Evolutionary conservation across 257 asterid species (phyloP), one percentile per base, ranked within the genome.

Genomic region (Plantago ovata): DNA sequence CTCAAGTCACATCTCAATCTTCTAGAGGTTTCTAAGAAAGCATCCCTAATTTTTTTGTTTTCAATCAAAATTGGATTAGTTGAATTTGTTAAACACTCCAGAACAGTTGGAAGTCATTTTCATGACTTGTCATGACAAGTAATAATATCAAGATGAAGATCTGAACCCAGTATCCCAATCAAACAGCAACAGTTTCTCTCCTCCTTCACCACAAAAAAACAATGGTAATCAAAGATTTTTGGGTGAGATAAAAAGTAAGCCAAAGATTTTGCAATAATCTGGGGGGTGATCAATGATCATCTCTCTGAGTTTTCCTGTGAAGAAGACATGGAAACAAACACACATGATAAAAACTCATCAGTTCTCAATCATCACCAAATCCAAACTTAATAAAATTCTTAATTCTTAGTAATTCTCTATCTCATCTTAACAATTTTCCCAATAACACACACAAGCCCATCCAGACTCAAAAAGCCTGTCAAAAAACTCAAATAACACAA

Each of bases 241-340:
- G n/a, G 10, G 14, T 14, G 21, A 3, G 6, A 55, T 32, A 32
- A 33, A 28, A 33, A 13, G 7, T 3, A 3, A 28, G 36, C 36
- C 59, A 38, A 53, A 32, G 38, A 43, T 53, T 28, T 33, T 53
- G 43, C 40, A 53, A 69, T 60, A 46, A 76, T 76, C 81, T 53
- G 61, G 76, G 61, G 76, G 56, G 20, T 69, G 80, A 67, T 73
- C 52, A 67, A 72, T 64, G 83, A 75, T 73, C 83, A 73, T 72
- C 75, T 75, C 77, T 72, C 79, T 83, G 83, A 71, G 49, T 79
- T 75, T 80, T 75, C 94, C 96, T 81, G 96, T 77, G 71, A 84
- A 82, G 78, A 78, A 83, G 78, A 80, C 81, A 78, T n/a, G 59
- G 72, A 75, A 72, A 70, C 68, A 68, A 76, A 63, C 74, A 69